Evolutionary conservation across 106 monocot species (phyloP), one percentile per base, ranked within the genome.

Genomic region (Dendrobium catenatum): DNA sequence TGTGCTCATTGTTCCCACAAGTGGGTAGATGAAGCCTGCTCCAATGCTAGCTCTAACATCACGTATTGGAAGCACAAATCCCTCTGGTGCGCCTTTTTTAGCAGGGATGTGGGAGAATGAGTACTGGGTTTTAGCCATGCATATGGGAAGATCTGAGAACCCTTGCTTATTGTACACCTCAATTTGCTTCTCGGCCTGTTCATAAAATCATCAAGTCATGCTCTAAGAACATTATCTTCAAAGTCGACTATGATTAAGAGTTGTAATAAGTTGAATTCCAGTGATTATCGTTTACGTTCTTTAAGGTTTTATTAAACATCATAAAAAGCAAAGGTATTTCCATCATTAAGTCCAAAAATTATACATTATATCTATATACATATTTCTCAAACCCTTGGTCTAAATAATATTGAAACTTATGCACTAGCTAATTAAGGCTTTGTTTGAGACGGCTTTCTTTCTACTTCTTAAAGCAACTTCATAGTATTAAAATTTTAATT

Each of bases 71-170:
- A 99, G 85, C 17, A 90, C 85, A 61, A 95, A 99, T 47, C 95
- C 99, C 43, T 77, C 77, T 3, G 99, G 99, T n/a, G 93, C 95
- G 5, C 99, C 99, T 78, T 99, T 96, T 48, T 85, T 87, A 20
- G 90, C 77, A n/a, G 99, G 89, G 37, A 89, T 73, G 68, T 93
- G 91, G 15, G 99, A 91, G 82, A 99, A 99, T 9, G 99, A 99
- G 79, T 99, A 99, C 66, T 99, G 99, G 22, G 95, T 99, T 81
- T 99, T 99, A 20, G 93, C 99, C 99, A 99, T 95, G 82, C 99
- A 99, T 20, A 99, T 93, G 13, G 99, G 99, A 40, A 99, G 79
- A 76, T 48, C 73, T 6, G 99, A 93, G 83, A 99, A 99, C 0
- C 95, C 99, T 85, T 95, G 99, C 78, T 80, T 91, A 24, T 55